Evolutionary conservation across 306 rosid genomes (phyloP), one percentile per base, ranked within the genome.

Genomic region (Quercus aquifolioides): DNA sequence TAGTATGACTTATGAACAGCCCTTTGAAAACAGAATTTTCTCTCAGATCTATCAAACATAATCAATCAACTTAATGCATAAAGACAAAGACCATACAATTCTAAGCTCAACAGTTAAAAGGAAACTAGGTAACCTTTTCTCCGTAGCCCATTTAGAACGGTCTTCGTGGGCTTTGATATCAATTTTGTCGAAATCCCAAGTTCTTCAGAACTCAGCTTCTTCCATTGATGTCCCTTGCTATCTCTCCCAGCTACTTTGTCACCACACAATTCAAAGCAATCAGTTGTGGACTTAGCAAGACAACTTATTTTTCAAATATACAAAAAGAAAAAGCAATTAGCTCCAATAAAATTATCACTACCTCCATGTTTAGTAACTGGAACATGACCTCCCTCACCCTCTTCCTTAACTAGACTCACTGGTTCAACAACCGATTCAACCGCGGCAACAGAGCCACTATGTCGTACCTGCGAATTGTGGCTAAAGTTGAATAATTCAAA

Each of bases 181-280:
- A 86, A 89, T 10, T 90, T 91, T 60, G 79, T 77, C 31, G 77
- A 79, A 73, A 94, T 91, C 43, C 97, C 97, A 80, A 94, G 92
- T 74, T 91, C 93, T 78, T 81, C 80, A 46, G 97, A 92, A 85
- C 84, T 80, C 83, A 94, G 65, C 73, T 83, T 92, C 93, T 87
- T 94, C 97, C 94, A 92, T 15, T 59, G 58, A 0, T 74, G 88
- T 30, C 25, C 69, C 76, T 82, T 90, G 30, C 70, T 85, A 56
- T 81, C 80, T 41, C 80, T 87, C 83, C 72, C 78, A 81, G n/a
- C 78, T 23, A 76, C 70, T 73, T 17, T 69, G 20, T 11, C 21
- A 63, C 25, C 70, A 17, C n/a, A 6, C 35, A 28, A 1, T 75
- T 19, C 6, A 65, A 17, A 18, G 71, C 49, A 21, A 18, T 65